Percentiles rank a stretch among this genome's conserved stretches.
Evolutionary conservation across 1,139 yeast genomes (phyloP).

Genomic region (Pichia sp.): DNA sequence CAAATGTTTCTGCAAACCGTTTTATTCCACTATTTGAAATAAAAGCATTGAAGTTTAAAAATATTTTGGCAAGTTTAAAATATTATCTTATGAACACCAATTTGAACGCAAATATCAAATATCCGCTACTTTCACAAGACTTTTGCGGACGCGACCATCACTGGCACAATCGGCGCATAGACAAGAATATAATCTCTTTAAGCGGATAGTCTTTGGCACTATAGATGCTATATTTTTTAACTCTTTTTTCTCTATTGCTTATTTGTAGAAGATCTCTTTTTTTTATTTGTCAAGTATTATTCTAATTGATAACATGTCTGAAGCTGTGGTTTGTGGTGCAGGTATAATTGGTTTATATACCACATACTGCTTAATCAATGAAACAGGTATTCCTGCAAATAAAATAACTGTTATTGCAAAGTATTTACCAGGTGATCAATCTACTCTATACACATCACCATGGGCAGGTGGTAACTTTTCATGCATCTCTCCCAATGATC

Average conservation of each 20-base stretch:
- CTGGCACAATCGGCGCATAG: too few relatives aligned
- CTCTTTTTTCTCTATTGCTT: background rate
- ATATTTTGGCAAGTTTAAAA: too few relatives aligned
- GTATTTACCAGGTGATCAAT: conserved; percentile 66
- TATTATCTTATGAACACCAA: too few relatives aligned
- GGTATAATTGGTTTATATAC: conserved; percentile 72
- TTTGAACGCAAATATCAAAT: too few relatives aligned
- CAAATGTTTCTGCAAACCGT: too few relatives aligned
- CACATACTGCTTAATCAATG: conserved; percentile 43
- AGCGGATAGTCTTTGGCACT: background rate
- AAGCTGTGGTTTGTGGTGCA: conserved; percentile 30
- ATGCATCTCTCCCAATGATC: conserved; percentile 55
- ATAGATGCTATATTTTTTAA: background rate
- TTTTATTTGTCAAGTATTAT: background rate
- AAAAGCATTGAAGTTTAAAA: too few relatives aligned
- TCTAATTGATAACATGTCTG: conserved; percentile 10
- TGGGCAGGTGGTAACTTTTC: conserved; percentile 77
- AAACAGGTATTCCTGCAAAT: conserved; percentile 36
- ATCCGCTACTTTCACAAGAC: too few relatives aligned
- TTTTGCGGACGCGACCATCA: too few relatives aligned
- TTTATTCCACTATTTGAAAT: too few relatives aligned
- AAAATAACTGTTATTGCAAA: conserved; percentile 57
- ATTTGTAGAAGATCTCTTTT: background rate
- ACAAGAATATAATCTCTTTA: too few relatives aligned
- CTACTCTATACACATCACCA: conserved; percentile 66